A percentile compares a stretch with the other conserved stretches of the same genome.
Evolutionary conservation across 2,329 filamentous ascomycete species (phyloP).

Genomic region (Zalaria obscura): DNA sequence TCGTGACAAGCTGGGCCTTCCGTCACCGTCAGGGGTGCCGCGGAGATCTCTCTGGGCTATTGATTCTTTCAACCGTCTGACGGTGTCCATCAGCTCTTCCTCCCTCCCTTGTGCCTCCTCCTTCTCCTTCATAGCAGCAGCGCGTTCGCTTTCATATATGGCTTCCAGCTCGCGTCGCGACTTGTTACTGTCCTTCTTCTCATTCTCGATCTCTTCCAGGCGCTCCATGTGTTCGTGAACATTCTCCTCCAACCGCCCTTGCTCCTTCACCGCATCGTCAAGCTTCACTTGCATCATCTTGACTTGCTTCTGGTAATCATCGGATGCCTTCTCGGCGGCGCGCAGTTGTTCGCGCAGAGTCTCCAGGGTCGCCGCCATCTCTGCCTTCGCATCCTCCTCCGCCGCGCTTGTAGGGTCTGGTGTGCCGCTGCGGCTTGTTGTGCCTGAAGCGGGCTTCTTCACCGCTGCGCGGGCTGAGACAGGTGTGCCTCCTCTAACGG

Average conservation of each 20-base stretch:
- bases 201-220: constrained; percentile 65
- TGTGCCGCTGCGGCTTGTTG: constrained; percentile 4
- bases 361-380: constrained; percentile 64
- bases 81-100: constrained; percentile 79
- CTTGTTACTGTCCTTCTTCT: constrained; percentile 69
- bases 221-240: constrained; percentile 76
- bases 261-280: constrained; percentile 72
- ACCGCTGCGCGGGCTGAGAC: constrained; percentile 62
- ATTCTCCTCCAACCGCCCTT: constrained; percentile 74
- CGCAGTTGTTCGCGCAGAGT: constrained; percentile 73
- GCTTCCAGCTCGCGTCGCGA: constrained; percentile 84
- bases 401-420: constrained; percentile 13
- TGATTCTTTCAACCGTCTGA: constrained; percentile 83
- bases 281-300: constrained; percentile 74
- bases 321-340: constrained; percentile 53
- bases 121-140: constrained; percentile 78
- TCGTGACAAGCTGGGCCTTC: constrained; percentile 34
- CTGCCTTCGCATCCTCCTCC: constrained; percentile 58
- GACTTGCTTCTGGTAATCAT: constrained; percentile 65
- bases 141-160: constrained; percentile 83
- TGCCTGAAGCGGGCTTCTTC: constrained; percentile 32
- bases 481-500: constrained; percentile 47
- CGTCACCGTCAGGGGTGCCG: constrained; percentile 34
- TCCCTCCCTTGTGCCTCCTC: constrained; percentile 73
- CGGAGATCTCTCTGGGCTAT: constrained; percentile 59